Conservation (phyloP, 176 grass and related monocot genomes). For the Triticum turgidum region DNA sequence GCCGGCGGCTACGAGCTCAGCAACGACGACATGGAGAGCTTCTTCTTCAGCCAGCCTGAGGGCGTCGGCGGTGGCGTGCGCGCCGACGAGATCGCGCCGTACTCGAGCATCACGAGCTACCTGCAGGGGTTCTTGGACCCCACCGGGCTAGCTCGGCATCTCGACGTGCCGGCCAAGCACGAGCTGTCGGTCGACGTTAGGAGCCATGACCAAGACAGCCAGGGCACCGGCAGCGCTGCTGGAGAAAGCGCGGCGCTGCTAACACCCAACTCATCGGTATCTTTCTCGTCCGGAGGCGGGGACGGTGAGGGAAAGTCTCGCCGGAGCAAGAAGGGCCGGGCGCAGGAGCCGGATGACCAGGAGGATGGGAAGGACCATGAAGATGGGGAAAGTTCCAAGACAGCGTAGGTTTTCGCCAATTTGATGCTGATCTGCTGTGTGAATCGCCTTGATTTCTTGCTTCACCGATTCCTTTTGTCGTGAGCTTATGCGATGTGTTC, state of each 20-base stretch:
- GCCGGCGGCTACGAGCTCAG: constrained; percentile 34
- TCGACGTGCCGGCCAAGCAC: constrained; percentile 35
- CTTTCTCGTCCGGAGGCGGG: constrained; percentile 65
- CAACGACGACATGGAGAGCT: constrained; percentile 43
- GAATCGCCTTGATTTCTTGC: constrained; percentile 19
- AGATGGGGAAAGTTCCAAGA: constrained; percentile 64
- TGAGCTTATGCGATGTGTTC: neutral
- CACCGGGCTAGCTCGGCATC: constrained; percentile 30
- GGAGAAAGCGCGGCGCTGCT: constrained; percentile 35
- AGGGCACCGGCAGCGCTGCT: constrained; percentile 33
- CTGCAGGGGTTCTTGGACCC: constrained; percentile 48
- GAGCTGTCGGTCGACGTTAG: constrained; percentile 49
- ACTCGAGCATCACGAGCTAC: constrained; percentile 47
- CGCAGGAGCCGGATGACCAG: constrained; percentile 43
- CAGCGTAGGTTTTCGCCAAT: constrained; percentile 55
- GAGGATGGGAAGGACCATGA: constrained; percentile 48
- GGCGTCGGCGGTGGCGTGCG: neutral
- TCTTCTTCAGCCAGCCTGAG: constrained; percentile 42
- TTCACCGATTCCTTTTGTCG: neutral
- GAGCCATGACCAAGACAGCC: constrained; percentile 39
- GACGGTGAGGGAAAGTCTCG: constrained; percentile 52
- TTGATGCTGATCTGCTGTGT: neutral
- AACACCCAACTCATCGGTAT: constrained; percentile 77
- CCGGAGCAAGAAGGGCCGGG: constrained; percentile 60
- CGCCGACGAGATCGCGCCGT: constrained; percentile 42